phyloP scores from a whole-genome alignment of 306 rosid genomes.

The Hippophae gyantsensis region DNA sequence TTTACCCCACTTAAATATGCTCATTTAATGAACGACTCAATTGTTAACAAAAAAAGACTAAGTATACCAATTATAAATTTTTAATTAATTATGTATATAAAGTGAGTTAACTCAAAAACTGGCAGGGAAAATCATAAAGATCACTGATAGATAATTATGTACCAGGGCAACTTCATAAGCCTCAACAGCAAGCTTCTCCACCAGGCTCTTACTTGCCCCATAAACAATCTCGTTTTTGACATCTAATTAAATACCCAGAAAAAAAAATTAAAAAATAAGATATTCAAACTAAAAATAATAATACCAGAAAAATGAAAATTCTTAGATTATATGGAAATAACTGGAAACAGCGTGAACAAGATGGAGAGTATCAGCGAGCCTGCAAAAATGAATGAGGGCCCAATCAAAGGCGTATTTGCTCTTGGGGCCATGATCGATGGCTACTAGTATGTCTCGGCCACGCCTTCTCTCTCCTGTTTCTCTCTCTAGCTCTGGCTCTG shows the following conservation, averaged over 20 bases:
- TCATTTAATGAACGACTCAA: too few species aligned
- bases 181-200: conserved; percentile 81
- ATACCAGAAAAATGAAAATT: neutral
- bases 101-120: too few species aligned
- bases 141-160: conserved; percentile 1
- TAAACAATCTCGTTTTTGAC: conserved; percentile 51
- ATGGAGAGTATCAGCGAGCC: conserved; percentile 80
- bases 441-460: conserved; percentile 65
- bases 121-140: too few species aligned
- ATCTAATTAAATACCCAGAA: conserved; percentile 23
- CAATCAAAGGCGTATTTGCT: conserved; percentile 88
- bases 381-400: conserved; percentile 64
- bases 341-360: conserved; percentile 81
- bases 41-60: too few species aligned
- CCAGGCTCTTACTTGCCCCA: conserved; percentile 42
- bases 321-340: conserved; percentile 3
- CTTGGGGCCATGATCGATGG: conserved; percentile 73
- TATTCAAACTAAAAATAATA: neutral
- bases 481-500: conserved; percentile 52
- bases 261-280: neutral
- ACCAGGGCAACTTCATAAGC: conserved; percentile 67
- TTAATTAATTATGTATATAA: too few species aligned
- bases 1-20: too few species aligned
- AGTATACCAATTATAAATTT: too few species aligned
- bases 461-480: conserved; percentile 60